phyloP scores from a whole-genome alignment of 345 rosid genomes.

The Balakata baccata region DNA sequence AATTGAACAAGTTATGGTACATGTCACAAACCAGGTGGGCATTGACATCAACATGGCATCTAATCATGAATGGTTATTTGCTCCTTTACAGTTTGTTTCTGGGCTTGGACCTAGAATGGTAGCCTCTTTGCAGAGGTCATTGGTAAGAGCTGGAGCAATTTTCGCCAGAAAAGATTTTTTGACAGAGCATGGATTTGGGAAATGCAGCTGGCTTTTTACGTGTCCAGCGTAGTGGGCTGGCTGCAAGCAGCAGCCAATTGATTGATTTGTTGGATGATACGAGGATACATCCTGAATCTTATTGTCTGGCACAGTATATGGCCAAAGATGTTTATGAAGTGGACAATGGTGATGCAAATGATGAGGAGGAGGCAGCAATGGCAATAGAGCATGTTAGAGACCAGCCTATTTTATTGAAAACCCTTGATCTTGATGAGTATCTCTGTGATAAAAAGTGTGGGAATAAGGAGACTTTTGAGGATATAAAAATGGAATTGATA shows the following conservation, averaged over 20 bases:
- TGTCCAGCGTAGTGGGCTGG: slow-evolving; percentile 87
- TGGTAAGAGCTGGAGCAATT: slow-evolving; percentile 87
- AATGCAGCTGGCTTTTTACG: slow-evolving; percentile 93
- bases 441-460: slow-evolving; percentile 49
- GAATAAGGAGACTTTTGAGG: slow-evolving; percentile 64
- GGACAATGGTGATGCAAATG: slow-evolving; percentile 72
- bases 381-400: slow-evolving; percentile 96
- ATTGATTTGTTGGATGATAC: slow-evolving; percentile 97
- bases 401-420: slow-evolving; percentile 63
- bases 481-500: slow-evolving; percentile 69
- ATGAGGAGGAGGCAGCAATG: slow-evolving; percentile 97
- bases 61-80: slow-evolving; percentile 88
- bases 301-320: slow-evolving; percentile 81
- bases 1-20: slow-evolving; percentile 92
- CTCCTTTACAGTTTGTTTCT: slow-evolving; percentile 87
- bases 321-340: slow-evolving; percentile 78
- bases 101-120: slow-evolving; percentile 98
- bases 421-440: slow-evolving; percentile 53
- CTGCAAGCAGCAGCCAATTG: slow-evolving; percentile 89
- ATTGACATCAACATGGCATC: slow-evolving; percentile 86
- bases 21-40: slow-evolving; percentile 93
- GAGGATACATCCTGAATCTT: slow-evolving; percentile 96
- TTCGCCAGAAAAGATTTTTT: slow-evolving; percentile 83
- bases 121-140: slow-evolving; percentile 89
- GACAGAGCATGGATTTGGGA: slow-evolving; percentile 71